Evolutionary conservation across 768 basidiomycete species (phyloP), one percentile per base, ranked within the genome.

Genomic region (Tricholoma matsutake): DNA sequence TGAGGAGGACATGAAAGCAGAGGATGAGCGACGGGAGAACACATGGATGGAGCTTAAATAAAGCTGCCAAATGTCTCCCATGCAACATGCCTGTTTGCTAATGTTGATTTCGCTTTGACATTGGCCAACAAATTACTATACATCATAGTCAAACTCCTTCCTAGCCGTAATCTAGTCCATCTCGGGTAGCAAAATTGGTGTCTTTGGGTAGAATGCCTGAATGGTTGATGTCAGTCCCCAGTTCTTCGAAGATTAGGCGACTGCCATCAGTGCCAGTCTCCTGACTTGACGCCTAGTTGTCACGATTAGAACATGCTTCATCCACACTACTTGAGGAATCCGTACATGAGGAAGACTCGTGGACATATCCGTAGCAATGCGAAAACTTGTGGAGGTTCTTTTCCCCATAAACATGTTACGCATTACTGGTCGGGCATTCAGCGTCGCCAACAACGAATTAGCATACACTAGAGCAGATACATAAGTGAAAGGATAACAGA

Each of bases 1-100:
- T 54, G 73, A 72, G 56, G 73, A 73, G 61, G 83, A 75, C 87
- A 89, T 88, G 68, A 61, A 57, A 59, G 61, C 43, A 56, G 65
- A 62, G 54, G 53, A 59, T 60, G 61, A 35, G 37, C 29, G 20
- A 56, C 61, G 62, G 62, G 45, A 35, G 58, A 61, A 32, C 63
- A 53, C 64, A 64, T 61, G 68, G 45, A 37, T 57, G 58, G 56
- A 58, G 61, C 37, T 13, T 49, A n/a, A 29, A 25, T 49, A 13
- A 25, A 5, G 14, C 28, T 8, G 28, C 43, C 6, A 18, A 22
- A 22, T 20, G 22, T 4, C 9, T 22, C 20, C 6, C 9, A 47
- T 47, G 9, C 43, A 47, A 10, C 20, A 20, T 22, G 20, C 0
- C 14, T 29, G 6, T 51, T 51, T 52, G 16, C 29, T 31, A 14